Base-by-base conservation (phyloP, 129 eudicot species). In the Pseudognaphalium luteoalbum region DNA sequence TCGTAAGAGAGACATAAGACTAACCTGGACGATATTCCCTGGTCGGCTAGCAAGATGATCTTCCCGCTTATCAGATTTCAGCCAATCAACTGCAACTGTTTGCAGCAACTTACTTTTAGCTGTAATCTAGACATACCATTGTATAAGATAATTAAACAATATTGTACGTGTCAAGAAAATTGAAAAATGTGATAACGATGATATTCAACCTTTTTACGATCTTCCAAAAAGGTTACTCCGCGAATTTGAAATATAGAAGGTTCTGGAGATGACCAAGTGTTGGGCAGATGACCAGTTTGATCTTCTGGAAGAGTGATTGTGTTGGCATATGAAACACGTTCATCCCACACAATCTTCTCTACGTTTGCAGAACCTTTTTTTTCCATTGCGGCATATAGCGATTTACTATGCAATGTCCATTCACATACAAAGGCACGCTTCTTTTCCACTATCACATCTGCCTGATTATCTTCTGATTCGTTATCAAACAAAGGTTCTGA, bases 21-120 rank as follows among this genome's bases (percentile, higher is more conserved):
- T 22, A 71, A 89, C 96, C 87, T 90, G 90, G 71, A 90, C 96
- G 16, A 90, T 87, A 80, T 88, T 81, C 35, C 92, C 92, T 50
- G 85, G 86, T 22, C 92, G 84, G 65, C 79, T 75, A 78, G 84
- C 92, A 76, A 87, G 87, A 82, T 87, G 88, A 75, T 87, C 90
- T 85, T 87, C 96, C 33, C 89, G 85, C 71, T 90, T 90, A 78
- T 87, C 84, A 41, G 96, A 87, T 82, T 76, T 87, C 54, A 87
- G 33, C 90, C 84, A 90, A 74, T 87, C 96, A 32, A 86, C 86
- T 51, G 77, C 96, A 39, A 85, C 90, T 62, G 86, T 78, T 83
- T 90, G 78, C 81, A 87, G 65, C 79, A 87, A 74, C 22, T 87
- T 85, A 81, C 80, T 76, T 39, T 83, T 86, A 42, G 96, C 85